Conservation (phyloP, 495 filamentous ascomycete genomes). For the Aspergillus kassunensis region DNA sequence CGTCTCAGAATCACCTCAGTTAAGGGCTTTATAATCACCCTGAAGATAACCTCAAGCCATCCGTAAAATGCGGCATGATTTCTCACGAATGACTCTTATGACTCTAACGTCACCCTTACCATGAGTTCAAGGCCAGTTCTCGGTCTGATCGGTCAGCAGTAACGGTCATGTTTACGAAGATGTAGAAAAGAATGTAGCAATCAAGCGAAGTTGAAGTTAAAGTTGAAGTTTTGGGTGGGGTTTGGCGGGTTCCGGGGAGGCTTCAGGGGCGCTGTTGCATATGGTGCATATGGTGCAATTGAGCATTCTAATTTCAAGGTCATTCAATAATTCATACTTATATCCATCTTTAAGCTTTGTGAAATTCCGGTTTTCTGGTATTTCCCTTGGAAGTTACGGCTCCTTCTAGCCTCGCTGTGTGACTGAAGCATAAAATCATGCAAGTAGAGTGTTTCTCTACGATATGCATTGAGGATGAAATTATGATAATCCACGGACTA, state of each 20-base stretch:
- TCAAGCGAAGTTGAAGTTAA: background rate
- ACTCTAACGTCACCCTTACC: slow-evolving; percentile 6
- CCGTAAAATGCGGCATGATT: background rate
- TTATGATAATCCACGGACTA: too few relatives aligned
- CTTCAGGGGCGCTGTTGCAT: background rate
- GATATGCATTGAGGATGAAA: too few relatives aligned
- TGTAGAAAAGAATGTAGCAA: background rate
- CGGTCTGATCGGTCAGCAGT: background rate
- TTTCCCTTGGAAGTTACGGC: too few relatives aligned
- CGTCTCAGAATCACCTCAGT: background rate
- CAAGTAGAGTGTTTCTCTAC: too few relatives aligned
- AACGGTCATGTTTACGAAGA: background rate
- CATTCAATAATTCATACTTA: too few relatives aligned
- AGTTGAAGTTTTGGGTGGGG: background rate
- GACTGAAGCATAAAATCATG: too few relatives aligned
- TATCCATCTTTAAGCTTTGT: too few relatives aligned
- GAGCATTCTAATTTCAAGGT: background rate
- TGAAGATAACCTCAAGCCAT: background rate
- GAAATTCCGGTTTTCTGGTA: too few relatives aligned
- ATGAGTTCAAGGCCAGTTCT: background rate
- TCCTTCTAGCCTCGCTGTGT: too few relatives aligned
- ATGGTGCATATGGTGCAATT: too few relatives aligned
- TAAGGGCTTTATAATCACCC: background rate
- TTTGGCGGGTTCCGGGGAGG: background rate
- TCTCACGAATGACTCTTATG: slow-evolving; percentile 7